Evolutionary conservation across 805 yeast species (phyloP).

Genomic region (Grigorovia humatica): DNA sequence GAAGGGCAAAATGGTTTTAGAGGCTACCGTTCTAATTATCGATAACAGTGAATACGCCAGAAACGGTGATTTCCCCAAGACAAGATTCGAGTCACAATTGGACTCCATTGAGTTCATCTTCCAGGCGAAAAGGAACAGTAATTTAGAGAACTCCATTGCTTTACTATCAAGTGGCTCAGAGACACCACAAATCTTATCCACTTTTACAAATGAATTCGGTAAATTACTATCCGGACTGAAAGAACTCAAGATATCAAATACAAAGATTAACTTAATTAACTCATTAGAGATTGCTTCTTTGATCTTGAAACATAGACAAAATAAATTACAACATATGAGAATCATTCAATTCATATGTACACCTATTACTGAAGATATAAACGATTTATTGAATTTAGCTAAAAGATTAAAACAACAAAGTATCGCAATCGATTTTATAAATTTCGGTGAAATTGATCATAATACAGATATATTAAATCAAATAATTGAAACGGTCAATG

Average conservation of each 20-base stretch:
- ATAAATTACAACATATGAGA: constrained; percentile 84
- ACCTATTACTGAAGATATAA: constrained; percentile 67
- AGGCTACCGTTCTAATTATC: constrained; percentile 89
- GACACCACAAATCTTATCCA: constrained; percentile 79
- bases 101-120: constrained; percentile 84
- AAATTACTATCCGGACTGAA: constrained; percentile 76
- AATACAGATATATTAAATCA: constrained; percentile 73
- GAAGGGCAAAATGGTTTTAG: constrained; percentile 59
- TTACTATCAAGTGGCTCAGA: constrained; percentile 76
- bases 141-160: constrained; percentile 93
- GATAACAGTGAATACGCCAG: constrained; percentile 95
- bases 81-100: constrained; percentile 84
- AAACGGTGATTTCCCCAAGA: constrained; percentile 85
- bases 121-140: constrained; percentile 72
- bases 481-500: constrained; percentile 61
- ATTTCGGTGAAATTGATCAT: constrained; percentile 78
- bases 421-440: constrained; percentile 79
- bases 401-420: constrained; percentile 89
- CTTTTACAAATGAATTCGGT: constrained; percentile 81
- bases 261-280: constrained; percentile 50
- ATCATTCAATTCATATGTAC: constrained; percentile 83
- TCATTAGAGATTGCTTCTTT: constrained; percentile 89
- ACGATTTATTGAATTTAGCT: constrained; percentile 73
- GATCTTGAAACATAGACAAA: constrained; percentile 93
- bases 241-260: constrained; percentile 62